Base-by-base conservation (phyloP, 768 basidiomycete species). In the Leccinum variicolor region DNA sequence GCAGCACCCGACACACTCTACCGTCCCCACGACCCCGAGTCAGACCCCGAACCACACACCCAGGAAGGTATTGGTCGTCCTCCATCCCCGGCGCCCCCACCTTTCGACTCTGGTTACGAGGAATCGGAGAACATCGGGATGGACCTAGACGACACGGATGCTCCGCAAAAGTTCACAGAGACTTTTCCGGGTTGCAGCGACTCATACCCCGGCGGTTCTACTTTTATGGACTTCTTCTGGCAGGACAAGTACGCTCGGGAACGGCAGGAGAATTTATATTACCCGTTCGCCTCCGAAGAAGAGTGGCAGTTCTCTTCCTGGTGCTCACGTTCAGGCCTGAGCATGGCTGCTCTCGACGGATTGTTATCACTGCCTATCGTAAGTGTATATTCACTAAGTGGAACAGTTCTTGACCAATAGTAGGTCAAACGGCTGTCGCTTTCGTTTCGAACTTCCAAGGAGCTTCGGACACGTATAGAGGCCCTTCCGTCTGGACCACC, bases 221-320 rank as follows among this genome's bases (percentile, higher is more conserved):
- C 19, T 0, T 60, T 60, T 36, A 60, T 60, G 55, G 55, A 56
- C 14, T 2, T 3, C 7, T 59, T 59, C 25, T 36, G 33, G 33
- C 14, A 58, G 1, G 33, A 59, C n/a, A 43, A 43, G 41, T 43
- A 43, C n/a, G n/a, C n/a, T 1, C 41, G 0, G 3, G 41, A 43
- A 19, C 41, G 10, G 3, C 4, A 19, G 17, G 41, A 43, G 41
- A 43, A 43, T 19, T 15, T 43, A 19, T 43, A n/a, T 43, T 43
- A 43, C 41, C 41, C n/a, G 6, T 43, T 43, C n/a, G n/a, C 41
- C 41, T 43, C 41, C 19, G 9, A 17, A 19, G 41, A 43, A 19
- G 41, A 43, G 17, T 43, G 41, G 41, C 41, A 43, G 3, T 43
- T 43, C 41, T 41, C 41, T 11, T 43, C 41, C 17, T 43, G 41